Conservation (phyloP, 2,329 filamentous ascomycete species). For the Dactylellina cionopaga region DNA sequence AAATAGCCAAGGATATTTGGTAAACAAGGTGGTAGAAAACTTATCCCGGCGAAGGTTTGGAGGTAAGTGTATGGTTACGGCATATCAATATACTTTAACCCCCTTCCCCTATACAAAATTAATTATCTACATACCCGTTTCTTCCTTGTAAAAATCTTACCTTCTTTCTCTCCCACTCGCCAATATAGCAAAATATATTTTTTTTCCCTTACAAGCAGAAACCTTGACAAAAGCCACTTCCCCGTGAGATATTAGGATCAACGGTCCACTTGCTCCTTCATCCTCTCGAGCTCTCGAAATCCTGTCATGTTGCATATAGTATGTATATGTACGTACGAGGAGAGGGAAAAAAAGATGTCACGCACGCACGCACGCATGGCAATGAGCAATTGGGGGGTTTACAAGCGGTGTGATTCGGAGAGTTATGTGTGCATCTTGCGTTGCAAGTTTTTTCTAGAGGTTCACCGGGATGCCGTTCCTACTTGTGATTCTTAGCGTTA, state of each 20-base stretch:
- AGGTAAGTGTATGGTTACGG: conserved; percentile 20
- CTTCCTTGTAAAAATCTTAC: conserved; percentile 21
- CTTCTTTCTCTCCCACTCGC: no score
- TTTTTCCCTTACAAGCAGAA: background rate
- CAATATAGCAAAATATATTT: conserved; percentile 15
- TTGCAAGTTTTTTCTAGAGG: conserved; percentile 28
- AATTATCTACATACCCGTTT: conserved; percentile 17
- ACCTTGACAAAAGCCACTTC: conserved; percentile 31
- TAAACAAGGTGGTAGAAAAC: background rate
- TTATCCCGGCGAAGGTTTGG: background rate
- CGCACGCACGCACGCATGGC: background rate
- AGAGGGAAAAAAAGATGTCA: conserved; percentile 13
- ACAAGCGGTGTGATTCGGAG: no score
- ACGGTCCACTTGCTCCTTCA: conserved; percentile 15
- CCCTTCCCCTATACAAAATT: background rate
- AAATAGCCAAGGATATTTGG: conserved; percentile 20
- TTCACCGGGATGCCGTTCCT: conserved; percentile 28
- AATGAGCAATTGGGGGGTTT: background rate
- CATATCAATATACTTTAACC: conserved; percentile 26
- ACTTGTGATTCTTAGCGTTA: conserved; percentile 35
- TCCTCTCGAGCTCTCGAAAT: background rate
- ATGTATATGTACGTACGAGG: background rate
- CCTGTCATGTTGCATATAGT: conserved; percentile 26
- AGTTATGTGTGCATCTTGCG: conserved; percentile 31
- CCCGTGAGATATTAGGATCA: conserved; percentile 20